Conservation (phyloP, 768 basidiomycete species). For the Porphyrellus cyaneotinctus region DNA sequence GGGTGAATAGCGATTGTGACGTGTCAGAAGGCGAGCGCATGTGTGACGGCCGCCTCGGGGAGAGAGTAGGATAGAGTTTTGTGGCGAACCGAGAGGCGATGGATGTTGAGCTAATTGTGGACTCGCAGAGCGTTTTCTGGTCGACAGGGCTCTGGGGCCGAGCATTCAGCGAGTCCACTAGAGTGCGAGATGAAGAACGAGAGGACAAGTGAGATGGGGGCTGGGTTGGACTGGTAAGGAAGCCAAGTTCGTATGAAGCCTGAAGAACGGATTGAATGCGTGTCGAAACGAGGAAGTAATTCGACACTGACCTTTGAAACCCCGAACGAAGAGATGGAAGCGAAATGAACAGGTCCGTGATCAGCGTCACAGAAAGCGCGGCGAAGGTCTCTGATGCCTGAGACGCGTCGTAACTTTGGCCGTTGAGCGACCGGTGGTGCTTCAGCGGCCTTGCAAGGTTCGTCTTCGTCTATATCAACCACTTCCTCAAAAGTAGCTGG, state of each 20-base stretch:
- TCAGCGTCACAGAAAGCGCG: slow-evolving; percentile 20
- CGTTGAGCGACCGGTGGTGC: not conserved
- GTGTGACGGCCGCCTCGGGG: slow-evolving; percentile 2
- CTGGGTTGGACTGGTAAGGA: slow-evolving; percentile 6
- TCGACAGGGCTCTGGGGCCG: slow-evolving; percentile 7
- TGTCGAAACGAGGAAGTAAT: not conserved
- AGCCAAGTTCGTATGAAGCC: slow-evolving; percentile 23
- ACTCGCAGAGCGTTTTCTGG: slow-evolving; percentile 17
- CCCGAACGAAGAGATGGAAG: slow-evolving; percentile 5
- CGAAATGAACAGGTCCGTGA: slow-evolving; percentile 2
- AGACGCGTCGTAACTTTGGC: slow-evolving; percentile 23
- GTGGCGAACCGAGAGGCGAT: slow-evolving; percentile 14
- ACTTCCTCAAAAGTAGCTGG: slow-evolving; percentile 26
- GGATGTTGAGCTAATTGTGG: slow-evolving; percentile 21
- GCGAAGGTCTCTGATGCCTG: slow-evolving; percentile 22
- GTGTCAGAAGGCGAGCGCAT: slow-evolving; percentile 1
- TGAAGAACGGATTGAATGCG: slow-evolving; percentile 5
- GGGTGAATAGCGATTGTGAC: slow-evolving; percentile 4
- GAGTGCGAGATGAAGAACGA: slow-evolving; percentile 24
- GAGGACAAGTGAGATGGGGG: slow-evolving; percentile 9
- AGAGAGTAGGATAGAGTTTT: slow-evolving; percentile 9
- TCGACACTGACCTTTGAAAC: slow-evolving; percentile 17
- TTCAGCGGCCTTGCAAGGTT: not conserved
- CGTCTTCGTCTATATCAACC: slow-evolving; percentile 3
- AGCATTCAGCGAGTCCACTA: slow-evolving; percentile 15